A percentile compares a stretch with the other conserved stretches of the same genome.
phyloP scores from a whole-genome alignment of 352 stramenopile genomes.

The Thalassiosira mediterranea region DNA sequence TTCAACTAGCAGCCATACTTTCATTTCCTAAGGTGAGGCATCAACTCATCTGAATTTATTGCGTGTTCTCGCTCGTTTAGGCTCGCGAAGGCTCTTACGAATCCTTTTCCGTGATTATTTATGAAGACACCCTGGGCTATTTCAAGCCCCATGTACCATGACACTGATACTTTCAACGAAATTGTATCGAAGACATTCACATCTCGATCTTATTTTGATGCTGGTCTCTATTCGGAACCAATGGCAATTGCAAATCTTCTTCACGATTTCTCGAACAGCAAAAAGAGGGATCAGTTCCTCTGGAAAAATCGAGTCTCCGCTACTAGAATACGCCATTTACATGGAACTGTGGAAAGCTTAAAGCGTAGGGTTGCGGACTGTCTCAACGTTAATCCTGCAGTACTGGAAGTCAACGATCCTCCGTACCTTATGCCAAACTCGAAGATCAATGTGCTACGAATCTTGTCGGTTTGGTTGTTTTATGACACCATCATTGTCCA shows the following conservation, averaged over 20 bases:
- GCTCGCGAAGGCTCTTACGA: too few species aligned
- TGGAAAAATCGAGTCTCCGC: slow-evolving; percentile 52
- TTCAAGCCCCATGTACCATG: slow-evolving; percentile 80
- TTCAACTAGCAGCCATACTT: slow-evolving; percentile 82
- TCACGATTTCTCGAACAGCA: slow-evolving; percentile 55
- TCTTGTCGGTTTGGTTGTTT: slow-evolving; percentile 80
- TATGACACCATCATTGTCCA: slow-evolving; percentile 73
- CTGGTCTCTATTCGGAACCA: slow-evolving; percentile 82
- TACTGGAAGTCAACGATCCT: slow-evolving; percentile 56
- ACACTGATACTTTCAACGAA: slow-evolving; percentile 70
- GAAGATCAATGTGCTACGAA: slow-evolving; percentile 73
- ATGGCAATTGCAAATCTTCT: slow-evolving; percentile 79
- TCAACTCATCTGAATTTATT: too few species aligned
- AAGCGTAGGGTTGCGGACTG: slow-evolving; percentile 63
- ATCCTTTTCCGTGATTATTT: too few species aligned
- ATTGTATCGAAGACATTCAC: slow-evolving; percentile 62
- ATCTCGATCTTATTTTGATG: slow-evolving; percentile 78
- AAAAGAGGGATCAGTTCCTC: slow-evolving; percentile 55
- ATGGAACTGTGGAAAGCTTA: slow-evolving; percentile 61
- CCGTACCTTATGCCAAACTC: slow-evolving; percentile 57
- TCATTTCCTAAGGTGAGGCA: too few species aligned
- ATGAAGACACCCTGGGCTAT: slow-evolving; percentile 82
- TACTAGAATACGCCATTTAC: slow-evolving; percentile 56
- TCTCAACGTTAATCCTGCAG: slow-evolving; percentile 44
- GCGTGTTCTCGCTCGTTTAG: too few species aligned